Conservation (phyloP, 306 rosid genomes). For the Arachis hypogaea region DNA sequence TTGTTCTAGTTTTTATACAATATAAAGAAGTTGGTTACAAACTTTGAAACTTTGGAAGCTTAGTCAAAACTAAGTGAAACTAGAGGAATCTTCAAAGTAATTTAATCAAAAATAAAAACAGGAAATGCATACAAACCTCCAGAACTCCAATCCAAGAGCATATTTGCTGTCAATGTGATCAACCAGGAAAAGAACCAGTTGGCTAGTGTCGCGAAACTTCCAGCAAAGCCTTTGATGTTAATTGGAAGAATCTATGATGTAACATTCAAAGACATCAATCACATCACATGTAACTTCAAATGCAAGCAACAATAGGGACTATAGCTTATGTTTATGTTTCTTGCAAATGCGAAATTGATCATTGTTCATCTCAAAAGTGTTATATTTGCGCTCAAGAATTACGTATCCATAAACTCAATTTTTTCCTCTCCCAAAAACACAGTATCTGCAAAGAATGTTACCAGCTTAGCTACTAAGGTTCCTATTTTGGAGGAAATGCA, state of each 20-base stretch:
- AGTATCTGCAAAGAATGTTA: slow-evolving; percentile 8
- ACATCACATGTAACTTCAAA: slow-evolving; percentile 31
- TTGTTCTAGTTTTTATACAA: no score
- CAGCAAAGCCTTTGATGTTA: slow-evolving; percentile 89
- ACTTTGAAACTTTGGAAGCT: no score
- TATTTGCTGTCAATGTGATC: slow-evolving; percentile 83
- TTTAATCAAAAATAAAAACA: not conserved
- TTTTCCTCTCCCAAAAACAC: not conserved
- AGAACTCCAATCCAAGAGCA: slow-evolving; percentile 82
- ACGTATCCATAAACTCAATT: not conserved
- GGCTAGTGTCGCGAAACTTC: slow-evolving; percentile 93
- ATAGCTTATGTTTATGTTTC: not conserved
- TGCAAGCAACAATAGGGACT: slow-evolving; percentile 22
- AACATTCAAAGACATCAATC: slow-evolving; percentile 6
- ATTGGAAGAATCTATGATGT: slow-evolving; percentile 82
- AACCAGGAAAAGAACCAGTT: slow-evolving; percentile 80
- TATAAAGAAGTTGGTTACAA: no score
- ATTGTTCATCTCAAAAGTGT: slow-evolving; percentile 13
- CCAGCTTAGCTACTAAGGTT: not conserved
- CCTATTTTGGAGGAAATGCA: not conserved
- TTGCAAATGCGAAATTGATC: slow-evolving; percentile 12
- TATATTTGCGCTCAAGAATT: not conserved
- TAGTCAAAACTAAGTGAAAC: no score
- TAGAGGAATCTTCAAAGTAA: not conserved
- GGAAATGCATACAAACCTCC: slow-evolving; percentile 66